Base-by-base conservation (phyloP, 2,329 filamentous ascomycete species). In the Bipolaris gigantea region DNA sequence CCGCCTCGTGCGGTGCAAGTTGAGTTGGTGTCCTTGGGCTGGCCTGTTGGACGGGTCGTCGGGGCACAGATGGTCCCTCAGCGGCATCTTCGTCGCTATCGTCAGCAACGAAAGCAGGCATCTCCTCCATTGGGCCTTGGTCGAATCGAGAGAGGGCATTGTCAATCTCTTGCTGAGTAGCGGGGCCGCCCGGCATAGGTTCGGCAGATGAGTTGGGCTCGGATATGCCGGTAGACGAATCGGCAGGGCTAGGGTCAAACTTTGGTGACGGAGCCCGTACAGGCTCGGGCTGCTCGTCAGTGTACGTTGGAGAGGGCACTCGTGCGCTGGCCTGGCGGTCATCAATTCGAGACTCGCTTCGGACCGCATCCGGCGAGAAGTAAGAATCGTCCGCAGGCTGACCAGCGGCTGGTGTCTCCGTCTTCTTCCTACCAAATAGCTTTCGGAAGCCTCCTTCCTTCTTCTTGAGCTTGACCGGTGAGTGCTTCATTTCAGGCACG, bases 101-200 rank as follows among this genome's bases (percentile, higher is more conserved):
- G 19, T 76, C 74, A 3, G 90, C 90, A 10, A 85, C 81, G 68
- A 95, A 96, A 1, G 92, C 90, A 3, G 94, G 93, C 72, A 94
- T 89, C 52, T 97, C 92, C 9, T 84, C 75, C 21, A 97, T 81
- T 1, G 94, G 94, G 2, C 92, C 94, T 76, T 97, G 93, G 67
- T 94, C 89, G 69, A 97, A 97, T 21, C 79, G 80, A 15, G 82
- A 83, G 66, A 87, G 86, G 51, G 87, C 86, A 10, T 81, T 75
- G 30, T 80, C 77, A n/a, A 85, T 83, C 62, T 87, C 81, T 38
- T 77, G 75, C 7, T 80, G 81, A 57, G 89, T 75, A 0, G 81
- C 85, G 64, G 85, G 83, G 33, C 87, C 80, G 4, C 81, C 83
- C 5, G 88, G 88, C 4, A 85, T 75, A 21, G 81, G 77, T 15